Base-by-base conservation (phyloP, 352 stramenopile species). In the Phytophthora fragariae region DNA sequence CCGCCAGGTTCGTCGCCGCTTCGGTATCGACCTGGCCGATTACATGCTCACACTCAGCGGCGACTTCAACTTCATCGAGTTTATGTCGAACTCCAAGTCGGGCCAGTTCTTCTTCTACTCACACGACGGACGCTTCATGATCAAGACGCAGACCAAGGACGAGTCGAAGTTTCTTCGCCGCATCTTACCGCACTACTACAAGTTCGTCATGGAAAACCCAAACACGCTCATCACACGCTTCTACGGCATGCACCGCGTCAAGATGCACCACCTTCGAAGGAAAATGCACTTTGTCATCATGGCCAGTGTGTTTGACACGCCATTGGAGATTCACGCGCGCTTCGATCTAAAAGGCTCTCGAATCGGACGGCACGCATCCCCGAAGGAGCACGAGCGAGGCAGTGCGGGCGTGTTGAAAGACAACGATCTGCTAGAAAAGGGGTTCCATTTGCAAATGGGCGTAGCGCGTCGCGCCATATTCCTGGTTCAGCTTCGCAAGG, bases 41-140 rank as follows among this genome's bases (percentile, higher is more conserved):
- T 98, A 97, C 83, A 97, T 98, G 88, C 83, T 97, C 24, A 97
- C 88, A n/a, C 80, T 97, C n/a, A 94, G 89, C 58, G 93, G 92
- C 5, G 93, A 98, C 65, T 97, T 98, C 54, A 98, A 99, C 79
- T 99, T 98, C 79, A 98, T 99, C 70, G 96, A 99, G 86, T 99
- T 99, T 82, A 97, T 99, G 81, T 98, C 93, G 5, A 99, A 99
- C 81, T 98, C 96, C 57, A 99, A 99, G 83, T 99, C 92, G 76
- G 98, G 98, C 5, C 97, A 99, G 72, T 99, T 99, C 81, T 99
- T 99, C 85, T 99, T 99, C 79, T 99, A 99, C 73, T 99, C 97
- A 9, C 94, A 98, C 79, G 98, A 99, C 82, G 86, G 88, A 1
- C 76, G 83, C 39, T 99, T 98, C 79, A 99, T 99, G 93, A 99